These are phyloP conservation scores for Euclidium syriacum DNA, from an alignment of 345 rosid species.

Conservation along the genomic window DNA sequence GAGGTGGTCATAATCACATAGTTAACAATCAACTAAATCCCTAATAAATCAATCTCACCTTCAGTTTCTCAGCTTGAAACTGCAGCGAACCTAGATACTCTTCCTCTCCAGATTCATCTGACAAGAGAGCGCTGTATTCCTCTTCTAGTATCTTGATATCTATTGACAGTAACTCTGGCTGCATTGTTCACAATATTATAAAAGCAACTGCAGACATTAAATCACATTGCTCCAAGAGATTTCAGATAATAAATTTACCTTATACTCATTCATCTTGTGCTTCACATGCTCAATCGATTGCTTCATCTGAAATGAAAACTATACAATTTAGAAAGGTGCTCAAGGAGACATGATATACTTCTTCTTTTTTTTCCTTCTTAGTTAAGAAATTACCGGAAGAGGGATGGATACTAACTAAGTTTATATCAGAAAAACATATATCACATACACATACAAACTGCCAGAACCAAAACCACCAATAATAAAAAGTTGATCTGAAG, in stretches of 20 bases:
- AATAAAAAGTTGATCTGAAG: not conserved
- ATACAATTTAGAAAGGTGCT: slow-evolving; percentile 8
- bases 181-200: slow-evolving; percentile 7
- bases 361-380: not conserved
- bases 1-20: slow-evolving; percentile 5
- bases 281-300: slow-evolving; percentile 41
- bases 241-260: slow-evolving; percentile 37
- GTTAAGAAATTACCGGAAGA: not conserved
- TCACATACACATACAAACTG: not conserved
- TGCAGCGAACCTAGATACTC: slow-evolving; percentile 48
- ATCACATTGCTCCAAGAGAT: slow-evolving; percentile 5
- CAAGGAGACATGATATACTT: not conserved
- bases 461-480: slow-evolving; percentile 9
- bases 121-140: slow-evolving; percentile 44
- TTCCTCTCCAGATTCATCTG: slow-evolving; percentile 55
- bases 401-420: not conserved
- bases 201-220: not conserved
- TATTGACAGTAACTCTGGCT: slow-evolving; percentile 59
- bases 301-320: slow-evolving; percentile 46
- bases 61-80: slow-evolving; percentile 46
- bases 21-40: not conserved
- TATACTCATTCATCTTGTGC: slow-evolving; percentile 39
- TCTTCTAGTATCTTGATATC: slow-evolving; percentile 46
- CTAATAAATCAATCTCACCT: slow-evolving; percentile 32
- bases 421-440: not conserved